phyloP scores from a whole-genome alignment of 352 stramenopile species.

The Halophytophthora batemanensis region DNA sequence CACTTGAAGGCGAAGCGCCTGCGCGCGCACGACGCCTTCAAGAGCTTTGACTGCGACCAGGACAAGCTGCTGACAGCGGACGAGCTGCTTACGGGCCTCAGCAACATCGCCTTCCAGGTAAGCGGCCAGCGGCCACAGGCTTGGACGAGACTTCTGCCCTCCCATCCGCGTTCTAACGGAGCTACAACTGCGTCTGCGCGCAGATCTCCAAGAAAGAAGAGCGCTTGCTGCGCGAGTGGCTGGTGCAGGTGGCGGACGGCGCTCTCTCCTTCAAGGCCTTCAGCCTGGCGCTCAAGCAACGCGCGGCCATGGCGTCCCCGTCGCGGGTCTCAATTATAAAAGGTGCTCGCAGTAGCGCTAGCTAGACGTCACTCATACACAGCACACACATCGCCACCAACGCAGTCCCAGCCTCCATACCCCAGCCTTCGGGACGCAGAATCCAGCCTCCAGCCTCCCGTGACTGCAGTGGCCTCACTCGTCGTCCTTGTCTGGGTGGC shows the following conservation, averaged over 20 bases:
- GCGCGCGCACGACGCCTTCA: slow-evolving; percentile 43
- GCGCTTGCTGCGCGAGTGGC: slow-evolving; percentile 39
- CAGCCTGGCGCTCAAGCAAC: slow-evolving; percentile 50
- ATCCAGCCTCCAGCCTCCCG: too few species aligned
- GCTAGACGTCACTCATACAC: too few species aligned
- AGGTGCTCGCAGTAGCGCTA: not conserved
- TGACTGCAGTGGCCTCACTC: not conserved
- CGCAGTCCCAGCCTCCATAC: too few species aligned
- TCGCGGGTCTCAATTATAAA: slow-evolving; percentile 43
- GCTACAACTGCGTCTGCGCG: not conserved
- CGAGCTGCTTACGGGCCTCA: slow-evolving; percentile 45
- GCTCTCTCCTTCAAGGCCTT: slow-evolving; percentile 61
- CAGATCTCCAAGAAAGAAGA: slow-evolving; percentile 45
- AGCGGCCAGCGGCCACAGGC: not conserved
- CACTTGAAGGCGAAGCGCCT: slow-evolving; percentile 50
- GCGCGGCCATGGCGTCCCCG: slow-evolving; percentile 42
- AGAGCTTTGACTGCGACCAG: slow-evolving; percentile 44
- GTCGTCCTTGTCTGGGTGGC: not conserved
- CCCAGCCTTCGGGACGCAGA: too few species aligned
- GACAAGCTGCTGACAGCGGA: slow-evolving; percentile 32
- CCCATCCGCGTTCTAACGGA: not conserved
- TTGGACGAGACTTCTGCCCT: too few species aligned
- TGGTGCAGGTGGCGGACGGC: slow-evolving; percentile 43
- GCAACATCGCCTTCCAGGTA: slow-evolving; percentile 47
- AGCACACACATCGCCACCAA: too few species aligned